Conservation (phyloP, 306 rosid genomes). For the Rubus parviflorus region DNA sequence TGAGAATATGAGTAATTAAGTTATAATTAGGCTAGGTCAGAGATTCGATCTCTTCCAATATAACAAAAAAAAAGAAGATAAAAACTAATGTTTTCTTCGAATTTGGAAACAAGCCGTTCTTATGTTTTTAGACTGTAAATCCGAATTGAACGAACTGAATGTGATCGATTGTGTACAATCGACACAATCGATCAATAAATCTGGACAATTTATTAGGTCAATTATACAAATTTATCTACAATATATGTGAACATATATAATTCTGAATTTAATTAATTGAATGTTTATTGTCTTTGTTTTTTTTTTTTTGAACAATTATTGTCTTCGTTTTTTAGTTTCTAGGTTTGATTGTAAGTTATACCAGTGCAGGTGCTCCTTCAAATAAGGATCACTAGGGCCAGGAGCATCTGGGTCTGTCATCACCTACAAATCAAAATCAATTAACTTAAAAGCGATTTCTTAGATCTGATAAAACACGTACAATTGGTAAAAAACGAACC, state of each 20-base stretch:
- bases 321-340: background rate
- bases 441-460: background rate
- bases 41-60: no score
- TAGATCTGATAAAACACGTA: background rate
- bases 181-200: background rate
- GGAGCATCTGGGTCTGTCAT: constrained; percentile 91
- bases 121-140: no score
- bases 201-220: background rate
- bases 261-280: background rate
- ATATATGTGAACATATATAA: background rate
- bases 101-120: background rate
- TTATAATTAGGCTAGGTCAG: no score
- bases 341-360: constrained; percentile 19
- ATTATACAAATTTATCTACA: background rate
- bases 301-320: no score
- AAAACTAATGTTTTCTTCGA: background rate
- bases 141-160: background rate
- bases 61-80: no score
- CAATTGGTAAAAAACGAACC: no score
- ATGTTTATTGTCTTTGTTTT: background rate
- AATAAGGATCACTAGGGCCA: constrained; percentile 90
- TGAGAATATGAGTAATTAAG: no score
- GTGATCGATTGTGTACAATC: no score
- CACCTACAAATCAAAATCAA: constrained; percentile 39
- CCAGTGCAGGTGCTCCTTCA: constrained; percentile 89